Evolutionary conservation across 2,329 filamentous ascomycete species (phyloP).

Genomic region (Beauveria medogensis): DNA sequence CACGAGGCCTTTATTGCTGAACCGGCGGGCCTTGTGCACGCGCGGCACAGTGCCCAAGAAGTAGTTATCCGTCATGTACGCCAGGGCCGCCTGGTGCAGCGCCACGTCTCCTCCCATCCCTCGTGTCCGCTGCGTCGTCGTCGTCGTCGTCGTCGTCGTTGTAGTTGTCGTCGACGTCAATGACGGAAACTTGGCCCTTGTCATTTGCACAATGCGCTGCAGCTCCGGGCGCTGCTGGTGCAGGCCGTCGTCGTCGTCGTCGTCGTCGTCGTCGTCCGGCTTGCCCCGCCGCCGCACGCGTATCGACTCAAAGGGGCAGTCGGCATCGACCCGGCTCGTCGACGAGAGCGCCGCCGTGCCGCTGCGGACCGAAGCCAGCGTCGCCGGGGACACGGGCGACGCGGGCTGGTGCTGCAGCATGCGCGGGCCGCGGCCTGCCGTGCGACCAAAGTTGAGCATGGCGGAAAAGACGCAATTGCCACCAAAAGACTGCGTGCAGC

Average conservation of each 20-base stretch:
- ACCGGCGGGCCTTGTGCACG: constrained; percentile 5
- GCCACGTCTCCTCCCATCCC: background rate
- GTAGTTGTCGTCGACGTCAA: no score
- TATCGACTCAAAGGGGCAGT: constrained; percentile 5
- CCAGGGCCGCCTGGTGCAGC: constrained; percentile 4
- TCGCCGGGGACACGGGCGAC: background rate
- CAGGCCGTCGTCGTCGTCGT: background rate
- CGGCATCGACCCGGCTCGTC: constrained; percentile 5
- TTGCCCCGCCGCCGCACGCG: background rate
- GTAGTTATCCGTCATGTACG: constrained; percentile 11
- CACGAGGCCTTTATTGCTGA: background rate
- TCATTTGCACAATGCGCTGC: constrained; percentile 8
- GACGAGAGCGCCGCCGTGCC: background rate
- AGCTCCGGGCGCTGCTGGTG: background rate
- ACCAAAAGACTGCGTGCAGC: background rate
- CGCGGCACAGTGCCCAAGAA: constrained; percentile 8
- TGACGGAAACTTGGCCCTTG: background rate
- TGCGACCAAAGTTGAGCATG: constrained; percentile 3
- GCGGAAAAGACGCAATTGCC: constrained; percentile 2
- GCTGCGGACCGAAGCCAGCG: background rate
- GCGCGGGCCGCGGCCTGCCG: background rate
- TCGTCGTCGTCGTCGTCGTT: no score
- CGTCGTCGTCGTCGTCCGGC: no score
- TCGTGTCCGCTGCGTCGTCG: no score
- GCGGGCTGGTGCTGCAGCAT: constrained; percentile 6